Conservation (phyloP, 2,329 filamentous ascomycete species). For the Pestalotiopsis sp. region DNA sequence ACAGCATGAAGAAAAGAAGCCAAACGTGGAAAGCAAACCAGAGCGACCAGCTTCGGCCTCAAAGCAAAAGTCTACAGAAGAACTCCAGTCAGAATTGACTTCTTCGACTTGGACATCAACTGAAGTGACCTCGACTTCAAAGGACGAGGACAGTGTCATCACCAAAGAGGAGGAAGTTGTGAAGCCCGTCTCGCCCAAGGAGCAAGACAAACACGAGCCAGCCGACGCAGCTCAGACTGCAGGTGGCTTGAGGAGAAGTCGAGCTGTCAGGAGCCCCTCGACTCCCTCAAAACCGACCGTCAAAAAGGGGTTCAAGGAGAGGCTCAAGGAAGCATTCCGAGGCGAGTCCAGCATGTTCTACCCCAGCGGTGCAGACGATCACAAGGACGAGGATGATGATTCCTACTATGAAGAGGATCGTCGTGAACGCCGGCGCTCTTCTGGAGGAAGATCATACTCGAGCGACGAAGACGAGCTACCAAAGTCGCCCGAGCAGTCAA, state of each 20-base stretch:
- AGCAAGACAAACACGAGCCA: conserved; percentile 24
- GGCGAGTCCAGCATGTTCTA: conserved; percentile 60
- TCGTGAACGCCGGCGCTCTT: conserved; percentile 32
- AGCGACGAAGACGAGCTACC: conserved; percentile 35
- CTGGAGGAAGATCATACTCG: conserved; percentile 33
- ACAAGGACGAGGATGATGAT: conserved; percentile 29
- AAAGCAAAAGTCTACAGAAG: conserved; percentile 22
- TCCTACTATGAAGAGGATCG: conserved; percentile 25
- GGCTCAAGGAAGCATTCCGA: conserved; percentile 63
- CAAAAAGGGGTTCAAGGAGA: conserved; percentile 59
- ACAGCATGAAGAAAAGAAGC: conserved; percentile 35
- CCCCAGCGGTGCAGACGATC: conserved; percentile 47
- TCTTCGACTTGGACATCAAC: background rate
- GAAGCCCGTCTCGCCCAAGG: conserved; percentile 7
- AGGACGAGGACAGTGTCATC: conserved; percentile 17
- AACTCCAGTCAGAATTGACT: conserved; percentile 5
- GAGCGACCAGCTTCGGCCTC: conserved; percentile 23
- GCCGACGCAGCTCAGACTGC: conserved; percentile 36
- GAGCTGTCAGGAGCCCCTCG: conserved; percentile 53
- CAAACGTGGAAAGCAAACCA: conserved; percentile 33
- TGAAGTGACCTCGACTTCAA: conserved; percentile 4
- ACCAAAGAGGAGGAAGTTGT: conserved; percentile 1
- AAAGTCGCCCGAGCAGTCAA: conserved; percentile 30
- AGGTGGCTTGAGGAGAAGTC: conserved; percentile 54
- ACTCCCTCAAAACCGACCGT: conserved; percentile 49